These are phyloP conservation scores for Nicotiana noctiflora DNA, from an alignment of 257 asterid genomes.

Conservation along the genomic window DNA sequence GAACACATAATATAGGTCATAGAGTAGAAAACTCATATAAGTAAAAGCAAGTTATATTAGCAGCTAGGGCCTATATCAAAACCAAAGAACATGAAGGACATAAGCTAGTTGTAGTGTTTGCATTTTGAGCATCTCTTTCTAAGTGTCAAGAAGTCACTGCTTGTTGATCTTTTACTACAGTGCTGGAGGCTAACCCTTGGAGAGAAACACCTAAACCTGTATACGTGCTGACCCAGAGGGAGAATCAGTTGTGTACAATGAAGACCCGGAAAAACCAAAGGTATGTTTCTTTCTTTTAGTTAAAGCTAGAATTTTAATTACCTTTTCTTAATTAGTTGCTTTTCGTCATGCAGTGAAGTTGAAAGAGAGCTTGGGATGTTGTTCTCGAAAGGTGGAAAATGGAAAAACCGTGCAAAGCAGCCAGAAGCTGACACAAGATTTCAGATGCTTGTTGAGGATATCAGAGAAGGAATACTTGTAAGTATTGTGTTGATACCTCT, in stretches of 20 bases:
- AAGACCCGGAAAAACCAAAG: conserved; percentile 77
- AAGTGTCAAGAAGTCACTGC: neutral
- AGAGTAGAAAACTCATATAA: neutral
- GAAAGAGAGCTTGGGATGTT: conserved; percentile 78
- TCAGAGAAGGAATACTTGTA: conserved; percentile 87
- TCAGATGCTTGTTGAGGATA: conserved; percentile 91
- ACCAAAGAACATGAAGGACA: neutral
- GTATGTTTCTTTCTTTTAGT: conserved; percentile 25
- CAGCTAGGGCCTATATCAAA: neutral
- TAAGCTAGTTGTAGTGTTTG: neutral
- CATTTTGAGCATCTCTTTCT: neutral
- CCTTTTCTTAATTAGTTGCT: conserved; percentile 12
- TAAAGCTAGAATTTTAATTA: neutral
- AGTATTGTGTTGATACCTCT: conserved; percentile 20
- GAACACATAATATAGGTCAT: neutral
- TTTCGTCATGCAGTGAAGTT: conserved; percentile 64
- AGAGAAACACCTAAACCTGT: conserved; percentile 83
- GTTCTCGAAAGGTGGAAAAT: conserved; percentile 63
- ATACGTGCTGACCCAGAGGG: conserved; percentile 82
- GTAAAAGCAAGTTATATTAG: neutral
- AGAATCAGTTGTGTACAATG: conserved; percentile 89
- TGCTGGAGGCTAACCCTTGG: conserved; percentile 94
- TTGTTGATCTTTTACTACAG: conserved; percentile 29
- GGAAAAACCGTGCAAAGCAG: conserved; percentile 53
- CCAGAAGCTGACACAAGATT: conserved; percentile 50